A percentile compares a stretch with the other conserved stretches of the same genome.
These are phyloP conservation scores for Daldinia sp. DNA, from an alignment of 2,329 filamentous ascomycete genomes.

Conservation along the genomic window DNA sequence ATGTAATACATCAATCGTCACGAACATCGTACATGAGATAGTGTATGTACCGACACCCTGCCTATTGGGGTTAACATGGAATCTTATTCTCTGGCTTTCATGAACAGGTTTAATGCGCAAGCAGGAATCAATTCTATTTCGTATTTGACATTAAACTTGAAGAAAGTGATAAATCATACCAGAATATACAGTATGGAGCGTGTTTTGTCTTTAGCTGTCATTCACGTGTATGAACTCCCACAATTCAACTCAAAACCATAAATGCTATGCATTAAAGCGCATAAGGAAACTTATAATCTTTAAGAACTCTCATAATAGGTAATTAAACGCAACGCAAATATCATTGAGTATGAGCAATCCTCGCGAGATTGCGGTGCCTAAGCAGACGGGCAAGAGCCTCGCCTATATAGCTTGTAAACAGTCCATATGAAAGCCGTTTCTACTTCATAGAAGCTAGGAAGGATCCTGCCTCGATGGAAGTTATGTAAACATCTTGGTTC, in stretches of 20 bases:
- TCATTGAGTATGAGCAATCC: not conserved
- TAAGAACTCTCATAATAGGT: not conserved
- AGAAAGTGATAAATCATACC: not conserved
- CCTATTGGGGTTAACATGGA: not conserved
- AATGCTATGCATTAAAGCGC: not conserved
- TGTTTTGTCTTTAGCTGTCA: not conserved
- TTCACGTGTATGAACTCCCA: not conserved
- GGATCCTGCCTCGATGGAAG: not conserved
- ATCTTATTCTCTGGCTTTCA: not conserved
- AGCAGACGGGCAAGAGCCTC: not conserved
- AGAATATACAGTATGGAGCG: no score
- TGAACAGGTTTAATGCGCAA: not conserved
- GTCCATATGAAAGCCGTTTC: not conserved
- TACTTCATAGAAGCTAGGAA: not conserved
- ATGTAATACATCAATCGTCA: slow-evolving; percentile 37
- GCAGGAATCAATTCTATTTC: not conserved
- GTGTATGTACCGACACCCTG: not conserved
- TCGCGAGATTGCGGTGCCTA: not conserved
- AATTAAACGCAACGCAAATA: not conserved
- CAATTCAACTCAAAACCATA: not conserved
- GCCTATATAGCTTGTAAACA: not conserved
- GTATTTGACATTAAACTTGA: not conserved
- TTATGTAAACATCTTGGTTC: not conserved
- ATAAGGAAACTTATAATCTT: not conserved
- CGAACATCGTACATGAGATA: not conserved